Evolutionary conservation across 208 protist genomes (phyloP).

Genomic region (Polymyxa betae): DNA sequence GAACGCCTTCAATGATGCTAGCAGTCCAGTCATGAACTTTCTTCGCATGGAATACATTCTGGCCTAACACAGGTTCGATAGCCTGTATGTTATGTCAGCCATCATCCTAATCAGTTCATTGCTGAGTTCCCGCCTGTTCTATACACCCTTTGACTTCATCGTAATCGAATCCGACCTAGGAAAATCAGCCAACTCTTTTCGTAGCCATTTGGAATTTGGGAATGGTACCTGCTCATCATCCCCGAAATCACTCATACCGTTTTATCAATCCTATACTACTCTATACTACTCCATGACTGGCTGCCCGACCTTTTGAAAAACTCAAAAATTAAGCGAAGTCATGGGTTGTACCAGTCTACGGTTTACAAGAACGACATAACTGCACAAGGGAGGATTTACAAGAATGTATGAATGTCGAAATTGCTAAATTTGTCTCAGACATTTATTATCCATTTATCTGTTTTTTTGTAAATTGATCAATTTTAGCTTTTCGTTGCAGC

Average conservation of each 20-base stretch:
- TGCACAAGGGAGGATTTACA: too few relatives aligned
- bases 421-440: too few relatives aligned
- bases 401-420: too few relatives aligned
- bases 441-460: too few relatives aligned
- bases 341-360: too few relatives aligned
- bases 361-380: too few relatives aligned
- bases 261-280: too few relatives aligned
- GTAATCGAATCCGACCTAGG: conserved; percentile 12
- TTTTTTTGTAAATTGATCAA: too few relatives aligned
- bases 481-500: too few relatives aligned
- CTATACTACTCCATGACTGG: too few relatives aligned
- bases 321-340: too few relatives aligned
- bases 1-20: conserved; percentile 33
- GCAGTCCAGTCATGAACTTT: conserved; percentile 42
- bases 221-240: conserved; percentile 16
- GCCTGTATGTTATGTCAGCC: neutral
- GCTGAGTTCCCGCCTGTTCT: neutral
- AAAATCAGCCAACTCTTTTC: neutral
- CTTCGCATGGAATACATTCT: conserved; percentile 39
- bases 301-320: too few relatives aligned
- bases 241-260: conserved; percentile 23
- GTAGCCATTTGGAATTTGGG: neutral
- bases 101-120: neutral
- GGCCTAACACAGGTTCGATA: conserved; percentile 6
- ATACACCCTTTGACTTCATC: conserved; percentile 45